A percentile compares a stretch with the other conserved stretches of the same genome.
Conservation (phyloP, 169 alveolate genomes). For the Eimeria necatrix region DNA sequence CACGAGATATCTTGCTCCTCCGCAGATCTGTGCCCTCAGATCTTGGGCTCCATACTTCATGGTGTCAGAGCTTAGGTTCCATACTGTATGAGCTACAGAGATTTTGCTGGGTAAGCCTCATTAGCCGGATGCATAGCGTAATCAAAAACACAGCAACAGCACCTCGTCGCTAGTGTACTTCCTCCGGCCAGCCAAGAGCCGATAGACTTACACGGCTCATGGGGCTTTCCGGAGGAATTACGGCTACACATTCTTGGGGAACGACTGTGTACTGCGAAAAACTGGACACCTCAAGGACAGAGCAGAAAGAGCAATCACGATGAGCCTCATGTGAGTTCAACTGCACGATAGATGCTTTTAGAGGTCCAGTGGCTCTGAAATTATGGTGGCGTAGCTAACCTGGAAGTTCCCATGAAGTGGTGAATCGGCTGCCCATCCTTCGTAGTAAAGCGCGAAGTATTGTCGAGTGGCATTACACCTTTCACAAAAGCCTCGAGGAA, state of each 20-base stretch:
- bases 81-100: too few relatives aligned
- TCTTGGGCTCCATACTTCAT: too few relatives aligned
- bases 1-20: background rate
- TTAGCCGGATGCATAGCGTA: too few relatives aligned
- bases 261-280: conserved; percentile 93
- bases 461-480: conserved; percentile 91
- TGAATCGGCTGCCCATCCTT: conserved; percentile 84
- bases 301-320: too few relatives aligned
- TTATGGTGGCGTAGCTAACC: background rate
- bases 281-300: conserved; percentile 19
- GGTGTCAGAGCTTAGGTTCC: too few relatives aligned
- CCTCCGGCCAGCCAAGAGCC: background rate
- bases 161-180: too few relatives aligned
- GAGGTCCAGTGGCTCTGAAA: too few relatives aligned
- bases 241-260: conserved; percentile 93
- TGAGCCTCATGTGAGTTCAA: too few relatives aligned
- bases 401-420: conserved; percentile 92
- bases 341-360: too few relatives aligned
- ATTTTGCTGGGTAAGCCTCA: too few relatives aligned
- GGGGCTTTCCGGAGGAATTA: conserved; percentile 88
- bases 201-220: conserved; percentile 43
- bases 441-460: conserved; percentile 86
- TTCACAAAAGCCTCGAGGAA: conserved; percentile 86
- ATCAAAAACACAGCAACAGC: too few relatives aligned
- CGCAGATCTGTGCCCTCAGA: too few relatives aligned